These are phyloP conservation scores for Abrus precatorius DNA, from an alignment of 306 rosid genomes.

Conservation along the genomic window DNA sequence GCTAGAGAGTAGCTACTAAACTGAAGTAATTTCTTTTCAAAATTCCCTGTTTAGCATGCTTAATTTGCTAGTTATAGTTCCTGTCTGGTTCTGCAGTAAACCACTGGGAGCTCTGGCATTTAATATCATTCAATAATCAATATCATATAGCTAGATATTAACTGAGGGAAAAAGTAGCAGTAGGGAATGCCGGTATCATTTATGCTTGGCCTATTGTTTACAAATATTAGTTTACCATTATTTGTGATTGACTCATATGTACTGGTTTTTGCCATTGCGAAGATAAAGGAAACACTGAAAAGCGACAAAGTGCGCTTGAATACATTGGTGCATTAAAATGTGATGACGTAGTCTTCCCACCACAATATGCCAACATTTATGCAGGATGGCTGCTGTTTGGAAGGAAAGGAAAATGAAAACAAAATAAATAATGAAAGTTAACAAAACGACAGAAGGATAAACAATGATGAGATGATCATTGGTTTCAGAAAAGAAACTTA, in stretches of 20 bases:
- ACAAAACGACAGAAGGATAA: background rate
- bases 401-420: constrained; percentile 15
- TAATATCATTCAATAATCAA: constrained; percentile 2
- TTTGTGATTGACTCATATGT: constrained; percentile 12
- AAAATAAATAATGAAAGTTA: constrained; percentile 4
- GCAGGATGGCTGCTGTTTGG: background rate
- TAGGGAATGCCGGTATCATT: background rate
- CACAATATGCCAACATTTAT: background rate
- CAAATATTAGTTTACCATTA: background rate
- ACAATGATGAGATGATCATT: constrained; percentile 17
- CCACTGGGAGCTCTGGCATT: background rate
- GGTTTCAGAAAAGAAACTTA: background rate
- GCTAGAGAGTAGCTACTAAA: constrained; percentile 1
- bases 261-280: background rate
- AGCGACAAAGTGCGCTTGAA: background rate
- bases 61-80: background rate
- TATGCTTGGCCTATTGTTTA: constrained; percentile 10
- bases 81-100: constrained; percentile 9
- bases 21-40: constrained; percentile 16
- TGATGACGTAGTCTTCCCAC: background rate
- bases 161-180: background rate
- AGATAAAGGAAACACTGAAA: background rate
- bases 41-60: background rate
- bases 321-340: constrained; percentile 22
- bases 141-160: background rate